Base-by-base conservation (phyloP, 2,329 filamentous ascomycete genomes). In the Fusarium veterinarium region DNA sequence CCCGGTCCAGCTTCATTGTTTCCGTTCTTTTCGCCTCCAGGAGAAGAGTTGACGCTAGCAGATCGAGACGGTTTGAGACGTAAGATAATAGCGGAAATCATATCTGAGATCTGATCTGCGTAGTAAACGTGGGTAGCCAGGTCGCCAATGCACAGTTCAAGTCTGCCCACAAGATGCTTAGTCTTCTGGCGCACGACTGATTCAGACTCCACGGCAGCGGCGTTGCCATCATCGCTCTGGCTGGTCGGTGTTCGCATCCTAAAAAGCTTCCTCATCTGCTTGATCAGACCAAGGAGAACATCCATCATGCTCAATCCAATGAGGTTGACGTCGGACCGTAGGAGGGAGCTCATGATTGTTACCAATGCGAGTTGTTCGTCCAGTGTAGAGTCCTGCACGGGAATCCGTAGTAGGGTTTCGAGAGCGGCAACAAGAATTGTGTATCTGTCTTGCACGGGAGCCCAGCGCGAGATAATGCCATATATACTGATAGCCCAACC, bases 281-380 rank as follows among this genome's bases (percentile, higher is more conserved):
- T 92, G 71, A 98, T 90, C 19, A 99, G 86, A 4, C 94, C 93
- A 19, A 97, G 86, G 33, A 98, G 85, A 23, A 98, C 91, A 80
- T 99, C 96, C 91, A 98, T 98, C 58, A 98, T 93, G 79, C 95
- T 98, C 49, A 99, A 86, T 2, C 96, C 96, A 69, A 99, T 98
- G 79, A 98, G 87, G 81, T 98, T 98, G 78, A 97, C 91, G 45
- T 95, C 91, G 0, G 95, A 98, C 57, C 92, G 91, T 51, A 99
- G 85, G 14, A 98, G 86, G 70, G 93, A 93, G 68, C 93, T 91
- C 66, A 98, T 90, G 82, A 98, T 91, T 46, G 91, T 91, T 2
- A 93, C 89, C 67, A 97, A 85, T 8, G 92, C 89, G 60, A 95
- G 85, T 77, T 97, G 93, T 61, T 93, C 90, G 48, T 90, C 87